phyloP scores from a whole-genome alignment of 1,139 yeast species.

The Lodderomyces metapsilosis region DNA sequence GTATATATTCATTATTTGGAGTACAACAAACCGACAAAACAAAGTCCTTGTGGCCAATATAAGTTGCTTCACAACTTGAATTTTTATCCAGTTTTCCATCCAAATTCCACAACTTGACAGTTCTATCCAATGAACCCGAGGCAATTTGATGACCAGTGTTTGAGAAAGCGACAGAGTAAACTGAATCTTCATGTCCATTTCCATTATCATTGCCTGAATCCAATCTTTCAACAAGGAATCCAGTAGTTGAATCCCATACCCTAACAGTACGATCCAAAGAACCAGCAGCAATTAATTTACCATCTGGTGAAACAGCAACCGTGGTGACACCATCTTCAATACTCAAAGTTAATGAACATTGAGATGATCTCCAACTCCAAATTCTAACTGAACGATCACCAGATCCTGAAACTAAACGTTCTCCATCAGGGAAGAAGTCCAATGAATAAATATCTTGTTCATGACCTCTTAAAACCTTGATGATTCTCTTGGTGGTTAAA shows the following conservation, averaged over 20 bases:
- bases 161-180: conserved; percentile 91
- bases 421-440: conserved; percentile 94
- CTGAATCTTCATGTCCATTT: conserved; percentile 96
- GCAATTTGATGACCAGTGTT: conserved; percentile 91
- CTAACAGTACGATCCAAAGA: conserved; percentile 93
- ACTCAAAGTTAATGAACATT: conserved; percentile 82
- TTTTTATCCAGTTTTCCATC: conserved; percentile 56
- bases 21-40: conserved; percentile 93
- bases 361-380: conserved; percentile 93
- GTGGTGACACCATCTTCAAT: conserved; percentile 98
- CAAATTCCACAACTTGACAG: conserved; percentile 94
- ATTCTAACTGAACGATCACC: conserved; percentile 96
- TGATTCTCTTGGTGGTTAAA: conserved; percentile 79
- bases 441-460: conserved; percentile 97
- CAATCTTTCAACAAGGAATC: conserved; percentile 86
- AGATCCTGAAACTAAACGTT: conserved; percentile 90
- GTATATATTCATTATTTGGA: conserved; percentile 87
- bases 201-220: conserved; percentile 86
- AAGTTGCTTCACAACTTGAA: conserved; percentile 84
- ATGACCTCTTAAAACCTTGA: conserved; percentile 88
- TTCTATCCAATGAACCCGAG: conserved; percentile 92
- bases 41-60: conserved; percentile 94
- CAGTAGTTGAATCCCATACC: conserved; percentile 96
- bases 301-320: conserved; percentile 96
- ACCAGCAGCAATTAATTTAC: conserved; percentile 93